Evolutionary conservation across 2,329 filamentous ascomycete genomes (phyloP), one percentile per base, ranked within the genome.

Genomic region (Apiospora marii): DNA sequence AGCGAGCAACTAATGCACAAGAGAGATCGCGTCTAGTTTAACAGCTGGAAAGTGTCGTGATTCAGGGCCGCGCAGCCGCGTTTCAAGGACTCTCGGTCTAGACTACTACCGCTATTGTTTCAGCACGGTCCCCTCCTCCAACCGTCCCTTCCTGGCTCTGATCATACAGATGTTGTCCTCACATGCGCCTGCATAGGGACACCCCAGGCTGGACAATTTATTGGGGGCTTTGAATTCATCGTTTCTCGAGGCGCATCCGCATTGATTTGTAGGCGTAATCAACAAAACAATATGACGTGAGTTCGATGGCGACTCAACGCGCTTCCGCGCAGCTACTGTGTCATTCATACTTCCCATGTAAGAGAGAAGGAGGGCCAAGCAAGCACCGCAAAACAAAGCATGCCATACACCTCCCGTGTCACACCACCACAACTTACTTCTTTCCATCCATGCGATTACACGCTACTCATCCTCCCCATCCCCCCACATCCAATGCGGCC

Each of bases 41-140:
- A 22, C 30, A 13, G n/a, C 58, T 19, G 22, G 34, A 64, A 64
- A 64, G 34, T 64, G 34, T 64, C 58, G 58, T n/a, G 58, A 64
- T n/a, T 64, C 58, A 64, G 34, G 49, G 24, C 49, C 49, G 49
- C 49, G 13, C 24, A 53, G 1, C 30, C 30, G 34, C 34, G 58
- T 64, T 64, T 64, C 58, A 64, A 41, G 30, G 30, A 6, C 53
- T 22, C 14, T 34, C 34, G 48, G 37, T 19, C 51, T 27, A 30
- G 10, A 6, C n/a, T 6, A 5, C 27, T 19, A 13, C 48, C 48
- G 48, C 30, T 41, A 41, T 41, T 64, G 58, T 64, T 64, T 64
- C 58, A 64, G 58, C 58, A 64, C 58, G 34, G 27, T 1, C 58
- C 58, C 22, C 58, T 2, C 49, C 49, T 14, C 4, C 14, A 24